phyloP scores from a whole-genome alignment of 2,329 filamentous ascomycete genomes.

The Aspergillus niger region DNA sequence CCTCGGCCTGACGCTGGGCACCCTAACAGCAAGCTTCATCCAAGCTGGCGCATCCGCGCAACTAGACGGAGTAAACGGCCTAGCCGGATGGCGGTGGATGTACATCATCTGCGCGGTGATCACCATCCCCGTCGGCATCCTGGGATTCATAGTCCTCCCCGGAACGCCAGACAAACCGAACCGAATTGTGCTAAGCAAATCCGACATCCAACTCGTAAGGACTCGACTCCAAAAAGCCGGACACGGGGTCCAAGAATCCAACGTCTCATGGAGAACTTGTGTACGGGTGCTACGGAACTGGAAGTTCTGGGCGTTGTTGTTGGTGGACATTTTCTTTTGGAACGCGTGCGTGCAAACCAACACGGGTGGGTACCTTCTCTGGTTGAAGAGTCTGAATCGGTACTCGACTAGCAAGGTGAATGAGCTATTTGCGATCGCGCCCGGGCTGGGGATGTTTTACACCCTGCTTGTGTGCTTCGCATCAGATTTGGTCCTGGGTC shows the following conservation, averaged over 20 bases:
- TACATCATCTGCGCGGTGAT: constrained; percentile 58
- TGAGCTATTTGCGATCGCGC: constrained; percentile 55
- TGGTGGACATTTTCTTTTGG: constrained; percentile 60
- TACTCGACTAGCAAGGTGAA: constrained; percentile 53
- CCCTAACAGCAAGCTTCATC: constrained; percentile 56
- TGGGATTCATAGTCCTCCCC: constrained; percentile 56
- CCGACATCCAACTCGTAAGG: constrained; percentile 54
- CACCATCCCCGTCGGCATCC: constrained; percentile 56
- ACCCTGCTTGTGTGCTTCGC: constrained; percentile 57
- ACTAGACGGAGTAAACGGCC: constrained; percentile 49
- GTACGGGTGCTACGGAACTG: constrained; percentile 43
- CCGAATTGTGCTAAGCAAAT: constrained; percentile 47
- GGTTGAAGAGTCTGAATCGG: constrained; percentile 58
- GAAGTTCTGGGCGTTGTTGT: constrained; percentile 55
- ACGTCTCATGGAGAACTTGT: constrained; percentile 33
- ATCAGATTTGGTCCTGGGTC: constrained; percentile 56
- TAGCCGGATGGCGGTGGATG: constrained; percentile 59
- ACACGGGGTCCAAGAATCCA: background rate
- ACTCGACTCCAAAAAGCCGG: constrained; percentile 38
- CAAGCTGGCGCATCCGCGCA: constrained; percentile 46
- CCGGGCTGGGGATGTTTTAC: constrained; percentile 60
- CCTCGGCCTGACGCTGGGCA: constrained; percentile 54
- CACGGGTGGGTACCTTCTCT: constrained; percentile 57
- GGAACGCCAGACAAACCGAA: constrained; percentile 56
- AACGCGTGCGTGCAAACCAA: constrained; percentile 53